These are phyloP conservation scores for Incumbomyces lentus DNA, from an alignment of 2,329 filamentous ascomycete genomes.

Conservation along the genomic window DNA sequence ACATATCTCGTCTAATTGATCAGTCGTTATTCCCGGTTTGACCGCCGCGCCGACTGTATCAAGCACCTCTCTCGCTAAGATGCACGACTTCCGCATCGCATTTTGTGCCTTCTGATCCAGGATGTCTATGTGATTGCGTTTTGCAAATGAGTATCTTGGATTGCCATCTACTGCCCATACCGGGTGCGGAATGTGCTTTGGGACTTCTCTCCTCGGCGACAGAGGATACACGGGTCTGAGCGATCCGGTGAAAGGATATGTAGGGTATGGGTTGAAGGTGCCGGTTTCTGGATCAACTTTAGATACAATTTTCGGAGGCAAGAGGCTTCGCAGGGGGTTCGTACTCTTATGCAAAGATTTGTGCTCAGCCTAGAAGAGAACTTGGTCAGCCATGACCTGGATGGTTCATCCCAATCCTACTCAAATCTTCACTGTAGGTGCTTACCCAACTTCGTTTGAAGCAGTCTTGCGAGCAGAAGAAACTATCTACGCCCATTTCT, in stretches of 20 bases:
- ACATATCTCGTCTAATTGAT: constrained; percentile 87
- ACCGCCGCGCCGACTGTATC: constrained; percentile 78
- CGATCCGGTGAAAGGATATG: constrained; percentile 68
- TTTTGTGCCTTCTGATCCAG: constrained; percentile 71
- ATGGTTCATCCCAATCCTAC: constrained; percentile 10
- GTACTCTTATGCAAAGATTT: constrained; percentile 77
- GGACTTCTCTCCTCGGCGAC: constrained; percentile 60
- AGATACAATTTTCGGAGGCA: constrained; percentile 75
- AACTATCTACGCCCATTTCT: constrained; percentile 82
- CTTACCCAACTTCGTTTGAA: constrained; percentile 98
- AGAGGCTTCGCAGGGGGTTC: constrained; percentile 60
- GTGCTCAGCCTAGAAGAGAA: constrained; percentile 56
- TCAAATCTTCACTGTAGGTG: constrained; percentile 16
- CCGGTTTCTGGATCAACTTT: constrained; percentile 85
- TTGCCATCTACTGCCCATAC: constrained; percentile 84
- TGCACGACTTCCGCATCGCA: constrained; percentile 86
- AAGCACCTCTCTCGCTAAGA: constrained; percentile 76
- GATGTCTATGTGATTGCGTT: constrained; percentile 71
- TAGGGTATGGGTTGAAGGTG: constrained; percentile 83
- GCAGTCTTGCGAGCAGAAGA: constrained; percentile 96
- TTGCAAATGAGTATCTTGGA: constrained; percentile 54
- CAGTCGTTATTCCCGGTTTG: constrained; percentile 87
- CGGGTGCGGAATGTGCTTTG: constrained; percentile 69
- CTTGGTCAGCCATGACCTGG: constrained; percentile 5
- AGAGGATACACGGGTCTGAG: constrained; percentile 82